A percentile compares a stretch with the other conserved stretches of the same genome.
These are phyloP conservation scores for Neofusicoccum ribis DNA, from an alignment of 2,329 filamentous ascomycete species.

Conservation along the genomic window DNA sequence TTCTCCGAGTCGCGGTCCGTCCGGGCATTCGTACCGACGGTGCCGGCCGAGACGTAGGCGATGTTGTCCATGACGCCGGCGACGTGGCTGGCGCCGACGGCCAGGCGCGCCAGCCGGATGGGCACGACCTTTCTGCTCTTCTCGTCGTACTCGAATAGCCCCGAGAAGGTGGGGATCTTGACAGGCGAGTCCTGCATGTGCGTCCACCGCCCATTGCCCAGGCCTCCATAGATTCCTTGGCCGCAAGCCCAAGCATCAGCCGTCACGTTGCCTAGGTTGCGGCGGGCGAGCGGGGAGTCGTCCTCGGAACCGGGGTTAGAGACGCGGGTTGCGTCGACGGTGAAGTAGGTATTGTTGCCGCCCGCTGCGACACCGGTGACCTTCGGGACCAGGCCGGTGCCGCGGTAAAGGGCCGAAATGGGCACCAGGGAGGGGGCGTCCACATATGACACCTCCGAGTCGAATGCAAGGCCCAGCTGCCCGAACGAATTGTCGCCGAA, in stretches of 20 bases:
- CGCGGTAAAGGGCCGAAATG: constrained; percentile 70
- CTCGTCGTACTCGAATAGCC: constrained; percentile 87
- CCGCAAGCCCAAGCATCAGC: constrained; percentile 87
- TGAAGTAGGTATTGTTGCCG: constrained; percentile 84
- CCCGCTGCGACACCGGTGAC: constrained; percentile 83
- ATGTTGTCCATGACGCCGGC: constrained; percentile 83
- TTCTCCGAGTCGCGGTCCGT: constrained; percentile 48
- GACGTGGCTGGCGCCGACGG: constrained; percentile 76
- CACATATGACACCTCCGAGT: constrained; percentile 60
- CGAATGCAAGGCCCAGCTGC: constrained; percentile 82
- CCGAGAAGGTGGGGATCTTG: constrained; percentile 81
- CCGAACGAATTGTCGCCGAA: constrained; percentile 91
- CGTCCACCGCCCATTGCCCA: constrained; percentile 87
- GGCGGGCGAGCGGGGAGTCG: constrained; percentile 23
- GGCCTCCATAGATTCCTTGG: constrained; percentile 76
- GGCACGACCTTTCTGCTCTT: constrained; percentile 65
- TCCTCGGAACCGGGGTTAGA: constrained; percentile 43
- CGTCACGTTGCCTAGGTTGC: constrained; percentile 57
- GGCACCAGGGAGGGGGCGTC: constrained; percentile 72
- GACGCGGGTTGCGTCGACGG: constrained; percentile 72
- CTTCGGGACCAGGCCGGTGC: constrained; percentile 61
- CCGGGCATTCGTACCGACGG: constrained; percentile 39
- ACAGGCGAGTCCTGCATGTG: constrained; percentile 76
- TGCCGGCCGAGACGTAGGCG: constrained; percentile 62
- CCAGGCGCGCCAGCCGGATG: constrained; percentile 73